phyloP scores from a whole-genome alignment of 352 stramenopile species.

The Thalassiosira hispida region DNA sequence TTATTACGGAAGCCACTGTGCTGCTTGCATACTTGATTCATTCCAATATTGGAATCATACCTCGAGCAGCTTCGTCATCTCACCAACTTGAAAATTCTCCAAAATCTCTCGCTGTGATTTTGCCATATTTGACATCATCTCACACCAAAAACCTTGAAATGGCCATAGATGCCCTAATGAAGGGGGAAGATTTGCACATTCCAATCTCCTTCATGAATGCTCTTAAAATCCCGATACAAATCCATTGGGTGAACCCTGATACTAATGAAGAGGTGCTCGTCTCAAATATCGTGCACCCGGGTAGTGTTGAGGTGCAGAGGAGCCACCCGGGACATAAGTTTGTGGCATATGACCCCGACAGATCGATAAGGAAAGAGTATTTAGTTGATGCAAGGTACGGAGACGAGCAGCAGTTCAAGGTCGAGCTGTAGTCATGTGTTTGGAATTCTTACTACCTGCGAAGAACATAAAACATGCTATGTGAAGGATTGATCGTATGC shows the following conservation, averaged over 20 bases:
- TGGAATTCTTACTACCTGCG: no score
- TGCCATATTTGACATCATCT: constrained; percentile 55
- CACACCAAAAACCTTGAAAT: constrained; percentile 60
- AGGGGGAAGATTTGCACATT: constrained; percentile 66
- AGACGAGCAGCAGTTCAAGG: constrained; percentile 54
- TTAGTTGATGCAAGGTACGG: constrained; percentile 56
- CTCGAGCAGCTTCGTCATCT: constrained; percentile 57
- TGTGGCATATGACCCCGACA: constrained; percentile 66
- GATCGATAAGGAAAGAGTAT: constrained; percentile 51
- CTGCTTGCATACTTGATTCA: constrained; percentile 77
- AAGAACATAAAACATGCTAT: no score
- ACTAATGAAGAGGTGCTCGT: constrained; percentile 64
- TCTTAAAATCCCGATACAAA: constrained; percentile 56
- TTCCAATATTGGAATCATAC: constrained; percentile 75
- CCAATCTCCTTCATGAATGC: constrained; percentile 68
- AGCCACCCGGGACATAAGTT: constrained; percentile 74
- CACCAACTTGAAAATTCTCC: constrained; percentile 81
- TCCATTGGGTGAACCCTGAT: constrained; percentile 64
- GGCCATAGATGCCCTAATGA: constrained; percentile 72
- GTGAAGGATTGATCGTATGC: no score
- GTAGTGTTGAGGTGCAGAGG: constrained; percentile 45
- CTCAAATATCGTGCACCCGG: constrained; percentile 53
- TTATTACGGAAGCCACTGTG: constrained; percentile 61
- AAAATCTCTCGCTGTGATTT: constrained; percentile 40
- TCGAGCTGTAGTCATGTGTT: constrained; percentile 56